Evolutionary conservation across 768 basidiomycete species (phyloP), one percentile per base, ranked within the genome.

Genomic region (Boletus bicolor): DNA sequence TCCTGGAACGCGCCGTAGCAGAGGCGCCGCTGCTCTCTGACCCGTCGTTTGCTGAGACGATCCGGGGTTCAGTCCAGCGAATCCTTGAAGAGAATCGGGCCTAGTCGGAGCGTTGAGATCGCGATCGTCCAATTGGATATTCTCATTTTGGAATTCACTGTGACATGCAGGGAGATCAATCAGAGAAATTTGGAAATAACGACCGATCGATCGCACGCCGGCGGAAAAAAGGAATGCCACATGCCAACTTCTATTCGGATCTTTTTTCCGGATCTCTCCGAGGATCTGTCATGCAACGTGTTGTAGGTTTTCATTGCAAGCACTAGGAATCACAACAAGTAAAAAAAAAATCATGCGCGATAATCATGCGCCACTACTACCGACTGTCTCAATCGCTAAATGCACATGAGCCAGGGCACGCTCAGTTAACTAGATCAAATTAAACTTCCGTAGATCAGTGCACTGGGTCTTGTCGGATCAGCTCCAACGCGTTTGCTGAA

Each of bases 1-100:
- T 86, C 28, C 77, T 87, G 30, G 85, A 87, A 57, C 82, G 85
- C 17, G 83, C 85, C 11, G 79, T 82, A 4, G 74, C 73, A 34
- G 82, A 81, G 42, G 71, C 77, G 5, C 75, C 75, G 49, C 71
- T 77, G 49, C 72, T 84, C 32, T 76, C 77, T n/a, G 80, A 85
- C 56, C 63, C 72, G 12, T 58, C 73, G 12, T 82, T 84, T 63
- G 59, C 74, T 3, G 72, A 74, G 51, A 74, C 69, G 39, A 73
- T 85, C 45, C 76, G 72, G 45, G 60, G 60, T 17, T 77, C 77
- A 7, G 54, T 82, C 14, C 70, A 78, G 49, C 79, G 75, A 19
- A 78, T 82, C 52, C 69, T 84, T 30, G 69, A 67, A 15, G 75
- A 78, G 56, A 73, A 73, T 50, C 75, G 70, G 51, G 5, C 34